Base-by-base conservation (phyloP, 805 yeast genomes). In the Candida succiphila region DNA sequence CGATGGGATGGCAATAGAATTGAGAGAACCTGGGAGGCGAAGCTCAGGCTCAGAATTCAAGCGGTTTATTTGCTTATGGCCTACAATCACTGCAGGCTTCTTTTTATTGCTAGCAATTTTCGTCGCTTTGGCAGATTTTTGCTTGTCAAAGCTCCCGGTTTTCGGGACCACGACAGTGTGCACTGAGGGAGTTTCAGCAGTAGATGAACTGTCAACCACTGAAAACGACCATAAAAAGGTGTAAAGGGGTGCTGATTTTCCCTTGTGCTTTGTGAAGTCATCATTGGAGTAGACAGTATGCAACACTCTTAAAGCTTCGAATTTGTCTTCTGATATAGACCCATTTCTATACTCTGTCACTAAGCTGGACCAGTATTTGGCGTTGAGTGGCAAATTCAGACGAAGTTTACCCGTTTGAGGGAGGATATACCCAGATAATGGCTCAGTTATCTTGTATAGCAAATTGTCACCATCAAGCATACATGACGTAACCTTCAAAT, bases 221-320 rank as follows among this genome's bases (percentile, higher is more conserved):
- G n/a, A n/a, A n/a, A n/a, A n/a, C n/a, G n/a, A n/a, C 60, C 60
- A 56, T 30, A 56, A 37, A 25, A 52, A 46, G 2, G 58, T 46
- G 30, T 44, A 45, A 18, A 56, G 20, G 4, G 60, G 57, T 4
- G 34, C 21, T 4, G 32, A 18, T 12, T 29, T 36, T 4, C 36
- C 39, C 17, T 35, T 44, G 8, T 43, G 31, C 17, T 40, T 37
- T 4, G 39, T 32, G 12, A 45, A 29, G 25, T 52, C 58, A 39
- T 53, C 59, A 40, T 54, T 53, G 3, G 43, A 35, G 21, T 42
- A 43, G 18, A 56, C 32, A 4, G 56, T 45, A 37, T 56, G 60
- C 4, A 51, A 45, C 15, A 56, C 44, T 26, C 45, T 43, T 19
- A 50, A 29, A 27, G 37, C 32, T 29, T 48, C 45, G 32, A 53